phyloP scores from a whole-genome alignment of 768 basidiomycete species.

The Grammothele lineata region DNA sequence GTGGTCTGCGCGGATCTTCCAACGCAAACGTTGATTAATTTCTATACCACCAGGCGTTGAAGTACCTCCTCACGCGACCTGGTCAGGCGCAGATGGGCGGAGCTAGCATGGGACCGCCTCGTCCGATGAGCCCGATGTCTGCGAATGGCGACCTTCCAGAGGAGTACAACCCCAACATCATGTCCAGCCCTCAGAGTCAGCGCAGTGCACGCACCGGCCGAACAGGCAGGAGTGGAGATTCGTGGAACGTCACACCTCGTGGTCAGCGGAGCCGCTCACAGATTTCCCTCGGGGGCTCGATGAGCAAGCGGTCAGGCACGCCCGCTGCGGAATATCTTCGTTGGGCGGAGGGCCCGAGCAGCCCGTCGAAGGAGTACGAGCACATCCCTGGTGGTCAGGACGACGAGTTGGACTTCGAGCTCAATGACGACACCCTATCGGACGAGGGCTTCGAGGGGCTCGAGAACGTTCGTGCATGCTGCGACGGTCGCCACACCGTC shows the following conservation, averaged over 20 bases:
- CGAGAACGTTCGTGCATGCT: conserved; percentile 93
- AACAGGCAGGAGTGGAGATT: conserved; percentile 43
- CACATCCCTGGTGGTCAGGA: conserved; percentile 35
- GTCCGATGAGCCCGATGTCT: conserved; percentile 28
- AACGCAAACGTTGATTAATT: conserved; percentile 11
- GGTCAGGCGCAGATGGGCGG: conserved; percentile 24
- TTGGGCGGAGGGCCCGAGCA: conserved; percentile 76
- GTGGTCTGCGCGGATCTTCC: conserved; percentile 24
- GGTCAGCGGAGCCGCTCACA: conserved; percentile 78
- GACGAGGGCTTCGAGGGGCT: conserved; percentile 87
- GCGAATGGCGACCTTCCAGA: conserved; percentile 31
- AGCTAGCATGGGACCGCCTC: conserved; percentile 6
- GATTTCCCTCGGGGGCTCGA: conserved; percentile 65
- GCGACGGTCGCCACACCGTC: conserved; percentile 84
- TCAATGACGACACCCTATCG: conserved; percentile 67
- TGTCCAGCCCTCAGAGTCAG: conserved; percentile 70
- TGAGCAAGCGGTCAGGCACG: conserved; percentile 85
- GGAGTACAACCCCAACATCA: conserved; percentile 37
- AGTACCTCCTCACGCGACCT: conserved; percentile 84
- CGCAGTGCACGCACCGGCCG: conserved; percentile 60
- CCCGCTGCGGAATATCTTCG: conserved; percentile 89
- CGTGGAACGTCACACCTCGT: conserved; percentile 73
- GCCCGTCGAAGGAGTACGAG: conserved; percentile 57
- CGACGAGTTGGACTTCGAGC: conserved; percentile 77
- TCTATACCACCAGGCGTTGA: conserved; percentile 63